phyloP scores from a whole-genome alignment of 768 basidiomycete species.

The Trametes meyenii region DNA sequence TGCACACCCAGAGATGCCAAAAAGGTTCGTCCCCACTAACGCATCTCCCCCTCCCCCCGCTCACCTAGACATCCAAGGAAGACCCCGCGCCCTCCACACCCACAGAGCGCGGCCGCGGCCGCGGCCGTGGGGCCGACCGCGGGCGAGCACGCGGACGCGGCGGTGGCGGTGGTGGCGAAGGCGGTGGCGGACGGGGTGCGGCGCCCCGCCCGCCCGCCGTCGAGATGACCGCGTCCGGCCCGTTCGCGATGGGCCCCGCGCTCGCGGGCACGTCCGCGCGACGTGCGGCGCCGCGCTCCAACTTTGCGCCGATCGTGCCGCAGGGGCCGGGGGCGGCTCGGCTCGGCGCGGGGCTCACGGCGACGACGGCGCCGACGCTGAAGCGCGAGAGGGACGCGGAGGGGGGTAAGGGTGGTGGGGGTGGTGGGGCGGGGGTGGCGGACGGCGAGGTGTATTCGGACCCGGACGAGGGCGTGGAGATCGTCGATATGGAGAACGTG shows the following conservation, averaged over 20 bases:
- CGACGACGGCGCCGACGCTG: slow-evolving; percentile 52
- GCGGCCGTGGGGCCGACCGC: not conserved
- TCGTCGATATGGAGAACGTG: slow-evolving; percentile 81
- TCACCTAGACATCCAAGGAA: slow-evolving; percentile 17
- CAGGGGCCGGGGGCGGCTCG: slow-evolving; percentile 40
- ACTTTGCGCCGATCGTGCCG: slow-evolving; percentile 54
- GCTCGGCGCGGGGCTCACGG: slow-evolving; percentile 53
- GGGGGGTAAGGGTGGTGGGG: slow-evolving; percentile 30
- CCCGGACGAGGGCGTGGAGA: slow-evolving; percentile 85
- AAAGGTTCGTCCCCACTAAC: slow-evolving; percentile 45
- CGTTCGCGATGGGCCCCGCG: slow-evolving; percentile 85
- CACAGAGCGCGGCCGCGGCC: slow-evolving; percentile 30
- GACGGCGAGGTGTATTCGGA: slow-evolving; percentile 82
- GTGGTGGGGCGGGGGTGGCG: slow-evolving; percentile 36
- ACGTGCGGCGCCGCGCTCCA: slow-evolving; percentile 54
- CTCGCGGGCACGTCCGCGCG: slow-evolving; percentile 61
- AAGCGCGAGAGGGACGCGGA: slow-evolving; percentile 29
- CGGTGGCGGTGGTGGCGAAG: slow-evolving; percentile 50
- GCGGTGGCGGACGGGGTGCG: slow-evolving; percentile 51
- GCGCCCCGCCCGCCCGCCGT: slow-evolving; percentile 49
- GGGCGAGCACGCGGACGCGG: slow-evolving; percentile 31
- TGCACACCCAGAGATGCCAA: slow-evolving; percentile 57
- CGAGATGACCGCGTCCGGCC: slow-evolving; percentile 86
- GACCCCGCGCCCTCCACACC: slow-evolving; percentile 21
- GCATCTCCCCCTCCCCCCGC: not conserved